Evolutionary conservation across 352 stramenopile genomes (phyloP), one percentile per base, ranked within the genome.

Genomic region (Pythium grandisporangium): DNA sequence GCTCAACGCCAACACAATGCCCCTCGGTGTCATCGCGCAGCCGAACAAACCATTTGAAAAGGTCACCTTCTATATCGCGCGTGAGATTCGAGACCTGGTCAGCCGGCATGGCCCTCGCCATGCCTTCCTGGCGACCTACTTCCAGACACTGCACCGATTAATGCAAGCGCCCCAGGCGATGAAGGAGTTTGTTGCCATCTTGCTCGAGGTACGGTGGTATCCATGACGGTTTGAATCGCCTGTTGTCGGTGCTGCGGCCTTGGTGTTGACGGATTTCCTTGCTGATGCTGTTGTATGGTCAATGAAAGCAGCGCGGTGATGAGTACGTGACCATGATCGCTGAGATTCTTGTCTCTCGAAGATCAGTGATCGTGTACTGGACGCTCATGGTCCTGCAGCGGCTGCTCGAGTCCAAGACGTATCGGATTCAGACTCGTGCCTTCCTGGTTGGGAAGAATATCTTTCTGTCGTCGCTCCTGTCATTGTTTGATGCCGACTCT

Each of bases 1-100:
- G 38, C 53, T 90, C 26, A 93, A 93, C 30, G 68, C 63, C 29
- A 93, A 93, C 40, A 86, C 77, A 2, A 56, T 77, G 16, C 82
- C 76, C 13, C 51, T 61, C 8, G 80, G 80, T n/a, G 67, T 89
- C 25, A 74, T 83, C 38, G 55, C 66, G 3, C 75, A 88, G 37
- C 72, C 72, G 0, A 88, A 72, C 45, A 88, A 91, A 36, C 72
- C 74, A 19, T 91, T 78, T 33, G 77, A 91, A 21, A 87, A 81
- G 41, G 77, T 67, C 4, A 21, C 72, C 14, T 88, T 71, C 33
- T 61, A 80, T 6, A 48, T 88, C 17, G 70, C 72, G 17, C 61
- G 72, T 26, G 77, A 91, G 48, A 70, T 91, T 14, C 57, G 82
- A 40, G 70, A 91, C 32, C 57, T 91, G 14, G 63, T 85, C 5